These are phyloP conservation scores for Apostasia ramifera DNA, from an alignment of 106 monocot species.

Conservation along the genomic window DNA sequence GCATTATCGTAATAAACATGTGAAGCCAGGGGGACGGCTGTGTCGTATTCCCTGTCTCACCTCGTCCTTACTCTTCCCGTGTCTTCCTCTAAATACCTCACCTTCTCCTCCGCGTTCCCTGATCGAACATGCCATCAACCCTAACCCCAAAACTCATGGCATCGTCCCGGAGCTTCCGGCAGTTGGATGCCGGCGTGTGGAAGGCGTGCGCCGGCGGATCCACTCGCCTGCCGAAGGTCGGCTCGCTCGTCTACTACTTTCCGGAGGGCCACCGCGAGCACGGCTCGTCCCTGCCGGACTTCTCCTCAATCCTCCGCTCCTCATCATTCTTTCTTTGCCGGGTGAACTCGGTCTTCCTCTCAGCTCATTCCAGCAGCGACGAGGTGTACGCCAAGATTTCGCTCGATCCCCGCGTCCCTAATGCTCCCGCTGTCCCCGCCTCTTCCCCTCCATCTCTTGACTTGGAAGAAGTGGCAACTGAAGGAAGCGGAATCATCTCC, in stretches of 20 bases:
- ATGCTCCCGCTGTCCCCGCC: not conserved
- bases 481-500: not conserved
- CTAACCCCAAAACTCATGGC: not conserved
- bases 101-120: too few species aligned
- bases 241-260: conserved; percentile 43
- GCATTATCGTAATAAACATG: too few species aligned
- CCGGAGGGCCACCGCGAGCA: conserved; percentile 51
- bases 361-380: conserved; percentile 30
- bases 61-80: too few species aligned
- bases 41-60: too few species aligned
- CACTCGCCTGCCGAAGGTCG: conserved; percentile 25
- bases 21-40: too few species aligned
- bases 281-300: conserved; percentile 14
- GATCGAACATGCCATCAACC: not conserved
- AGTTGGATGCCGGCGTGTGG: conserved; percentile 26
- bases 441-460: not conserved
- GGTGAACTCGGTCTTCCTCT: conserved; percentile 22
- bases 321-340: conserved; percentile 10
- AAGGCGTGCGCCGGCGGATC: conserved; percentile 23
- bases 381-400: conserved; percentile 26
- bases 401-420: conserved; percentile 13
- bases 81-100: too few species aligned
- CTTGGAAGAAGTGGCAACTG: too few species aligned
- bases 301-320: not conserved
- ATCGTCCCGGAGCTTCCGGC: conserved; percentile 4